Conservation (phyloP, 352 stramenopile species). For the Globisporangium echinulatum region DNA sequence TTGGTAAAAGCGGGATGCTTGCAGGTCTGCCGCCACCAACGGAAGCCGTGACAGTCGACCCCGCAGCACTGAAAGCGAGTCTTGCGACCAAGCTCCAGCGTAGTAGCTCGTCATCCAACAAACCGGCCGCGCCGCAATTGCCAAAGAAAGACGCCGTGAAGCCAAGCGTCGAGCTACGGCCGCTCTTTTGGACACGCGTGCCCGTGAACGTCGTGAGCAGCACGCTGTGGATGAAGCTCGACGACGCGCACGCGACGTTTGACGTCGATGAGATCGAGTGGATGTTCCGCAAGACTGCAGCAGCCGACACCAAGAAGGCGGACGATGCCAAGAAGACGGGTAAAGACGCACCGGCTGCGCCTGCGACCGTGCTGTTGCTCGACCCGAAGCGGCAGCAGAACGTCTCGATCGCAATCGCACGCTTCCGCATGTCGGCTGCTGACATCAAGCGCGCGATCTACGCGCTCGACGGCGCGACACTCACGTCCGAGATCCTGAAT, state of each 20-base stretch:
- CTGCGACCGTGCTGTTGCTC: slow-evolving; percentile 84
- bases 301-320: slow-evolving; percentile 57
- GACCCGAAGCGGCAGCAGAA: slow-evolving; percentile 97
- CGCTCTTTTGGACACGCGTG: slow-evolving; percentile 86
- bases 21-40: slow-evolving; percentile 49
- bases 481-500: slow-evolving; percentile 82
- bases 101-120: slow-evolving; percentile 29
- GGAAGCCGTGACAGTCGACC: slow-evolving; percentile 66
- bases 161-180: slow-evolving; percentile 81
- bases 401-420: slow-evolving; percentile 95
- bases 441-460: slow-evolving; percentile 87
- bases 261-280: slow-evolving; percentile 84
- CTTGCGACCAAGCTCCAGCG: slow-evolving; percentile 43
- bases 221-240: slow-evolving; percentile 83
- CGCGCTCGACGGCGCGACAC: slow-evolving; percentile 54
- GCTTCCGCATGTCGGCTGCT: slow-evolving; percentile 89
- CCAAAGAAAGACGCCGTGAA: slow-evolving; percentile 86
- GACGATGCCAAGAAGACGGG: slow-evolving; percentile 62
- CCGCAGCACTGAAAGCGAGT: slow-evolving; percentile 54
- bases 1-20: slow-evolving; percentile 27
- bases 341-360: slow-evolving; percentile 33
- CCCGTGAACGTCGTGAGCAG: slow-evolving; percentile 83
- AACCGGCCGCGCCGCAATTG: slow-evolving; percentile 55
- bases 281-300: slow-evolving; percentile 82
- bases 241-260: slow-evolving; percentile 56